phyloP scores from a whole-genome alignment of 1,284 basidiomycete genomes.

The Grifola frondosa region DNA sequence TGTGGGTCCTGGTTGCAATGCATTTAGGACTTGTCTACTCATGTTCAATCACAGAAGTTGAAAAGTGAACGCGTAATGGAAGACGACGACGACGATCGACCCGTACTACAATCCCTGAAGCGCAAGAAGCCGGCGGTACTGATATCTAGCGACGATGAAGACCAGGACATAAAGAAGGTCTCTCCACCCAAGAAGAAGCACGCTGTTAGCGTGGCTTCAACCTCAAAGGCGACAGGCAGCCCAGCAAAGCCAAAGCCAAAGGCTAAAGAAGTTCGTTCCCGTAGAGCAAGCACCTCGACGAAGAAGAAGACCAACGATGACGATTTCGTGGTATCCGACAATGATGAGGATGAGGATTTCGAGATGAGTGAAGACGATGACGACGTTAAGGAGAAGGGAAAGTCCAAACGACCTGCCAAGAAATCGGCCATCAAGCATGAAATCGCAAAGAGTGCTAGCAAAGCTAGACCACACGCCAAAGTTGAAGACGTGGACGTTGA shows the following conservation, averaged over 20 bases:
- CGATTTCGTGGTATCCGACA: constrained; percentile 24
- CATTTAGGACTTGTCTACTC: not conserved
- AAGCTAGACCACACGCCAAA: constrained; percentile 19
- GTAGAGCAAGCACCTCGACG: constrained; percentile 5
- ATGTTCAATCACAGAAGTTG: constrained; percentile 15
- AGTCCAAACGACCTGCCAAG: constrained; percentile 24
- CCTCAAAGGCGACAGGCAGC: constrained; percentile 27
- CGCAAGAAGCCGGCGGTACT: constrained; percentile 32
- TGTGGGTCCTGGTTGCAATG: not conserved
- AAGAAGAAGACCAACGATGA: constrained; percentile 26
- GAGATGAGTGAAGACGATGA: constrained; percentile 33
- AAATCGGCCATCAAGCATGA: constrained; percentile 18
- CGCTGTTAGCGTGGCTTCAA: constrained; percentile 21
- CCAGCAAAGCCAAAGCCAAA: constrained; percentile 19
- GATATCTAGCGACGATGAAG: constrained; percentile 35
- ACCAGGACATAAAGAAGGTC: constrained; percentile 19
- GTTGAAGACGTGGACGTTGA: constrained; percentile 17
- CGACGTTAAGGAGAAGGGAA: constrained; percentile 22
- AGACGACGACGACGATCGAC: constrained; percentile 19
- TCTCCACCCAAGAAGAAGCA: constrained; percentile 45
- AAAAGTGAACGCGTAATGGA: constrained; percentile 29
- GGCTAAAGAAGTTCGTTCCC: constrained; percentile 2
- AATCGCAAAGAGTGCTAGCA: constrained; percentile 9
- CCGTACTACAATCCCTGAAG: constrained; percentile 22
- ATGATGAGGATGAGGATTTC: constrained; percentile 23